These are phyloP conservation scores for Dioscorea alata DNA, from an alignment of 106 monocot species.

Conservation along the genomic window DNA sequence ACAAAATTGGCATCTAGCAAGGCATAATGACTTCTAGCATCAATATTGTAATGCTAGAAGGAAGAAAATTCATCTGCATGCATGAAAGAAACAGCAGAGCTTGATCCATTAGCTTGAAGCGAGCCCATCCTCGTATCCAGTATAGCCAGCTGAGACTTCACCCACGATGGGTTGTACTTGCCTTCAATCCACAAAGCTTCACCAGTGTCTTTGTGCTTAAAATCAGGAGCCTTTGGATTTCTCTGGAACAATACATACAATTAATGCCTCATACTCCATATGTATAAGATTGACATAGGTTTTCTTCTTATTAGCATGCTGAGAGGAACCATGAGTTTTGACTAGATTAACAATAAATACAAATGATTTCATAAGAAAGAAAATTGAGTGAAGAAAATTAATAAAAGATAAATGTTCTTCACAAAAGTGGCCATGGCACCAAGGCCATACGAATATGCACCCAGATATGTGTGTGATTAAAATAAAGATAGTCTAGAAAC, in stretches of 20 bases:
- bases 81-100: slow-evolving; percentile 35
- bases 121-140: slow-evolving; percentile 69
- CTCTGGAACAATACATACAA: slow-evolving; percentile 35
- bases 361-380: no score
- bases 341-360: no score
- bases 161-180: slow-evolving; percentile 80
- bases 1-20: slow-evolving; percentile 8
- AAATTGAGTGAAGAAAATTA: no score
- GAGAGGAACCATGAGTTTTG: no score
- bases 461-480: no score
- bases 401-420: no score
- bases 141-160: slow-evolving; percentile 70
- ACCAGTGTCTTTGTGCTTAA: slow-evolving; percentile 92
- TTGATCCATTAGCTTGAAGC: slow-evolving; percentile 37
- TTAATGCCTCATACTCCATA: no score
- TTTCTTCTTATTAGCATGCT: no score
- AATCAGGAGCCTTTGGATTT: slow-evolving; percentile 81
- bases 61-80: slow-evolving; percentile 25
- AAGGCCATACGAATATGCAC: no score
- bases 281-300: no score
- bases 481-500: slow-evolving; percentile 20
- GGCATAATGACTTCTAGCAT: background rate
- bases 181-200: slow-evolving; percentile 90
- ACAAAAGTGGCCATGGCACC: no score
- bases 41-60: slow-evolving; percentile 13